phyloP scores from a whole-genome alignment of 1,284 basidiomycete species.

The Rhodotorula glutinis region DNA sequence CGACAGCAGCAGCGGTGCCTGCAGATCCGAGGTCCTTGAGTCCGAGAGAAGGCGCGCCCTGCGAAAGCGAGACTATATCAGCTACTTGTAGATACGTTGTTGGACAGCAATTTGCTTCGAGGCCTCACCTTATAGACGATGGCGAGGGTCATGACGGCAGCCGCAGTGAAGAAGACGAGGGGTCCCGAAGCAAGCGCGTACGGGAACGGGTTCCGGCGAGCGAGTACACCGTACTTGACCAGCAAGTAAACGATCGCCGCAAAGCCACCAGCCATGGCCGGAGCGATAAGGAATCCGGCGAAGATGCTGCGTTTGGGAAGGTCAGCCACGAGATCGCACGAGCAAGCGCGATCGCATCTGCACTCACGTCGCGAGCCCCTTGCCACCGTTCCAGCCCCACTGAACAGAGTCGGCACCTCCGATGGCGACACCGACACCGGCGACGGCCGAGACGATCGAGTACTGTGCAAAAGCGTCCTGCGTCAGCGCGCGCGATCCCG shows the following conservation, averaged over 20 bases:
- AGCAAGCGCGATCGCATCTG: background rate
- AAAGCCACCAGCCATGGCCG: slow-evolving; percentile 50
- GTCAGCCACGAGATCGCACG: background rate
- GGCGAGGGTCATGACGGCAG: slow-evolving; percentile 37
- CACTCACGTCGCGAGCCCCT: slow-evolving; percentile 48
- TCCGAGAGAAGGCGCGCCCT: slow-evolving; percentile 51
- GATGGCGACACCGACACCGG: slow-evolving; percentile 54
- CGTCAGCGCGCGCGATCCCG: slow-evolving; percentile 15
- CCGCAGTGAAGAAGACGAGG: slow-evolving; percentile 51
- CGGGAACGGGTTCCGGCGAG: slow-evolving; percentile 48
- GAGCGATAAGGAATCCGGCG: slow-evolving; percentile 47
- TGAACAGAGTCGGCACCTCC: slow-evolving; percentile 50
- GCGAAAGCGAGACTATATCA: too few species aligned
- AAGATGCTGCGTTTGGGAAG: slow-evolving; percentile 44
- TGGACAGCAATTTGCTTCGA: too few species aligned
- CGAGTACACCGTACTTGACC: slow-evolving; percentile 51
- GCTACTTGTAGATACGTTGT: too few species aligned
- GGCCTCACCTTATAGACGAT: slow-evolving; percentile 46
- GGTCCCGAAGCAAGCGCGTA: slow-evolving; percentile 49
- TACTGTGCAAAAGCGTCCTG: slow-evolving; percentile 48
- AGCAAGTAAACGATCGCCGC: slow-evolving; percentile 51
- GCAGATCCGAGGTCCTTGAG: slow-evolving; percentile 49
- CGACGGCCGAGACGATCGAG: slow-evolving; percentile 51
- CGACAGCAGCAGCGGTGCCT: slow-evolving; percentile 50
- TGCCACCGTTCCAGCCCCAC: slow-evolving; percentile 56